A percentile compares a stretch with the other conserved stretches of the same genome.
These are phyloP conservation scores for Symbiodinium natans DNA, from an alignment of 73 alveolate genomes.

Conservation along the genomic window DNA sequence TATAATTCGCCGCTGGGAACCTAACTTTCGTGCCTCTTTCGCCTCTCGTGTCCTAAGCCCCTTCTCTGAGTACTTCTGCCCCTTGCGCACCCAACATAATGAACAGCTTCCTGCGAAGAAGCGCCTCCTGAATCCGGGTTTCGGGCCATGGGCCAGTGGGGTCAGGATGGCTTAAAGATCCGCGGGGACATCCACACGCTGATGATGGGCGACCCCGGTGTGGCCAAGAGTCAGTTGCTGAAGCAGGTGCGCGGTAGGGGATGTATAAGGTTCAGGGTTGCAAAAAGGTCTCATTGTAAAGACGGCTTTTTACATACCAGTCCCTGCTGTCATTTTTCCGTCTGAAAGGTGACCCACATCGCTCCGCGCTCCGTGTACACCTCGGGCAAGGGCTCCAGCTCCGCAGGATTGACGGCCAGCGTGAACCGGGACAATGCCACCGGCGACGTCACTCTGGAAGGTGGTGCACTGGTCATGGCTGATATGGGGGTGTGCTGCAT, in stretches of 20 bases:
- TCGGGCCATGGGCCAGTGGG: too few relatives aligned
- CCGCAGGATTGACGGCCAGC: constrained; percentile 99
- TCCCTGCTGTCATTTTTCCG: too few relatives aligned
- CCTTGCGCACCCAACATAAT: too few relatives aligned
- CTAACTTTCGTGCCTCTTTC: too few relatives aligned
- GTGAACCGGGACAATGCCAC: constrained; percentile 95
- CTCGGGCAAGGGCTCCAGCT: constrained; percentile 99
- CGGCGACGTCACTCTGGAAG: constrained; percentile 97
- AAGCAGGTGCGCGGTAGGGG: constrained; percentile 96
- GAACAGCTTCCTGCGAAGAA: too few relatives aligned
- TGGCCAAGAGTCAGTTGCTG: constrained; percentile 98
- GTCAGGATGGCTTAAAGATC: constrained; percentile 99
- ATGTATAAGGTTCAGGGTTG: not conserved
- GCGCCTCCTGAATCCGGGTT: too few relatives aligned
- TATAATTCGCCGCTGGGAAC: too few relatives aligned
- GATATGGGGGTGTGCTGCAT: constrained; percentile 99
- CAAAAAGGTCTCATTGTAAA: not conserved
- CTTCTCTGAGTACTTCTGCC: too few relatives aligned
- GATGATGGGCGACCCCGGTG: constrained; percentile 99
- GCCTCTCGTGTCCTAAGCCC: too few relatives aligned
- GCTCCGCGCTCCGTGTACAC: constrained; percentile 99
- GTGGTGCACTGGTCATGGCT: constrained; percentile 99
- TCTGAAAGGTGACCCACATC: too few relatives aligned
- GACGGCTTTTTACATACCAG: too few relatives aligned
- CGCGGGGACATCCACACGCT: constrained; percentile 98